Conservation (phyloP, 2,329 filamentous ascomycete species). For the Mycosphaerella arachidis region DNA sequence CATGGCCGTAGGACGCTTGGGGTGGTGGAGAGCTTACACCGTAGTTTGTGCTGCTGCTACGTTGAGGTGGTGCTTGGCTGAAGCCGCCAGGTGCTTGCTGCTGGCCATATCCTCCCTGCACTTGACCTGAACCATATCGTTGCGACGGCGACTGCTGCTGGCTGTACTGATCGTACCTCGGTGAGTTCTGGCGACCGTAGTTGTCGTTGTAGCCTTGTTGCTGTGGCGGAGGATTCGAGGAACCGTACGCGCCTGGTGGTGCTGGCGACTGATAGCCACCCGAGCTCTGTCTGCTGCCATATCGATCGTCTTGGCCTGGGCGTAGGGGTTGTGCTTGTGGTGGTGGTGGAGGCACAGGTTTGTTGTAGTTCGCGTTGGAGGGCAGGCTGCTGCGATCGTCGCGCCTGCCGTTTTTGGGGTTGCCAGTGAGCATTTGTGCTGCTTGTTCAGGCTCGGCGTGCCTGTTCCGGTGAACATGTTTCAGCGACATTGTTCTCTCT, state of each 20-base stretch:
- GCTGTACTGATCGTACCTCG: slow-evolving; percentile 35
- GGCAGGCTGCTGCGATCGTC: slow-evolving; percentile 28
- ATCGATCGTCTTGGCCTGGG: slow-evolving; percentile 36
- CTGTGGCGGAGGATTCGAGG: background rate
- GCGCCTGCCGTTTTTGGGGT: slow-evolving; percentile 20
- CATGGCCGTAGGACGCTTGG: slow-evolving; percentile 49
- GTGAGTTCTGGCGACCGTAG: slow-evolving; percentile 24
- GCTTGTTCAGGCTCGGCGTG: slow-evolving; percentile 69
- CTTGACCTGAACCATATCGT: slow-evolving; percentile 18
- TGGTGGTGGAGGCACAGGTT: slow-evolving; percentile 37
- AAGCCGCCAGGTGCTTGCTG: slow-evolving; percentile 11
- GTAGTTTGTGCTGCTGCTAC: slow-evolving; percentile 17
- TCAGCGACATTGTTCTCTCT: slow-evolving; percentile 14
- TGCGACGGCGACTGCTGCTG: slow-evolving; percentile 15
- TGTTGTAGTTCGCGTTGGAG: slow-evolving; percentile 40
- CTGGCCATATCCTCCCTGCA: slow-evolving; percentile 10
- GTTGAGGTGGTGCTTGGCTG: slow-evolving; percentile 15
- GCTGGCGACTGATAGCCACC: slow-evolving; percentile 25
- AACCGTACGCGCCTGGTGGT: slow-evolving; percentile 38
- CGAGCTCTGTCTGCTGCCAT: slow-evolving; percentile 28
- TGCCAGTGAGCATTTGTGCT: slow-evolving; percentile 36
- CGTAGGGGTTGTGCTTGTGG: slow-evolving; percentile 34
- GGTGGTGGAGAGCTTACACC: slow-evolving; percentile 36
- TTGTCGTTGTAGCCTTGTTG: slow-evolving; percentile 2
- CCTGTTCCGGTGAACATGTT: slow-evolving; percentile 38